Base-by-base conservation (phyloP, 345 rosid species). In the Rhizophora apiculata region DNA sequence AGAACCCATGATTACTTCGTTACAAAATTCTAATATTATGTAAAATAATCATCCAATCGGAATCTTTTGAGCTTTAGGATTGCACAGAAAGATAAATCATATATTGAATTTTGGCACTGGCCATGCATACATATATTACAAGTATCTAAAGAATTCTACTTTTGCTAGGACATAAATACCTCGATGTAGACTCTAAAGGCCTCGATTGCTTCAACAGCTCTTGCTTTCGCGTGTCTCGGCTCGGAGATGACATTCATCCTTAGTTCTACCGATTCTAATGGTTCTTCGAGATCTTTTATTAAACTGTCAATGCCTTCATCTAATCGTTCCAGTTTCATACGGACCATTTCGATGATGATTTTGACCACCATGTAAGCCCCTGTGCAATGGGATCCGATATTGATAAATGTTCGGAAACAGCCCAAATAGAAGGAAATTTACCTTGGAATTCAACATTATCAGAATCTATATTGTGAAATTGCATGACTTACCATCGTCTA, bases 311-410 rank as follows among this genome's bases (percentile, higher is more conserved):
- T 87, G 49, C 96, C 97, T 66, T 86, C 82, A 0, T 81, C 74
- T 21, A 83, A 82, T 72, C 96, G 93, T 0, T 64, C 83, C 1
- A 91, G 80, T 78, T 78, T 86, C 98, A 91, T 91, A 30, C 85
- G 80, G 36, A 94, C 96, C 95, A 94, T 91, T 72, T 87, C 92
- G 7, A 94, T 88, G 54, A 94, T 86, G 66, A 94, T 89, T 74
- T 94, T 91, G 9, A 94, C 97, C 64, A 89, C 97, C 96, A 89
- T 87, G 71, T 88, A 91, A 34, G 98, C 98, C 52, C 98, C 98
- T 94, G 65, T 0, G 70, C 16, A 60, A 22, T 19, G 58, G 15
- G 26, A 18, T 58, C 5, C 8, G 53, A 51, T 46, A 56, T 16
- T 7, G 24, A 52, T 26, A 3, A 2, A 57, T 37, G 60, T 68